Conservation (phyloP, 179 eudicot genomes). For the Actinidia chinensis region DNA sequence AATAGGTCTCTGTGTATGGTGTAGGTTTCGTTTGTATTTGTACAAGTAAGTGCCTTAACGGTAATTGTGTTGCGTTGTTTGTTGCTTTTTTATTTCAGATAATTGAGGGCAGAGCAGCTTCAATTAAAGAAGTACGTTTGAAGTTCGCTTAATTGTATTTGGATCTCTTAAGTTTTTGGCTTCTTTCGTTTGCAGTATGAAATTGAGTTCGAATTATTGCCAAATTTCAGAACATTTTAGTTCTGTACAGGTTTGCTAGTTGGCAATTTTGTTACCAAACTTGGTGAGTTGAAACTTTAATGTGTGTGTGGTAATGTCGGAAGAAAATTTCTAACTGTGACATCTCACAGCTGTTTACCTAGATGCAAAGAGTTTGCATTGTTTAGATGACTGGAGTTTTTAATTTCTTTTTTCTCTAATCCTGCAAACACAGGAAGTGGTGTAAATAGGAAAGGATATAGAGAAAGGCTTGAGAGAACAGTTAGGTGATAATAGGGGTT, state of each 20-base stretch:
- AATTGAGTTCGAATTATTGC: background rate
- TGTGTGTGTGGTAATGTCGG: too few relatives aligned
- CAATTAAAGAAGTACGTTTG: slow-evolving; percentile 71
- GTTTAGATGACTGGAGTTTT: too few relatives aligned
- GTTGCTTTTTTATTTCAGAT: slow-evolving; percentile 57
- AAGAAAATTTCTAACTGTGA: too few relatives aligned
- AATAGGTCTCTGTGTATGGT: slow-evolving; percentile 43
- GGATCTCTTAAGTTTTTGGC: background rate
- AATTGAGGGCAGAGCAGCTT: slow-evolving; percentile 73
- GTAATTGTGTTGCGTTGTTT: slow-evolving; percentile 13
- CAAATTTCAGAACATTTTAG: background rate
- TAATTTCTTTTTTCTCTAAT: too few relatives aligned
- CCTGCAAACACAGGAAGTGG: too few relatives aligned
- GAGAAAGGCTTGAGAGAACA: background rate
- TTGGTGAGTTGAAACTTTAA: too few relatives aligned
- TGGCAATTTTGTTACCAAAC: too few relatives aligned
- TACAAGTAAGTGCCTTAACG: background rate
- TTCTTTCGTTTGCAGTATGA: background rate
- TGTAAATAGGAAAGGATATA: background rate
- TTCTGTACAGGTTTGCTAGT: background rate
- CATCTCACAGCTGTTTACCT: too few relatives aligned
- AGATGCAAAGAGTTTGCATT: too few relatives aligned
- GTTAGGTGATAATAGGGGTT: background rate
- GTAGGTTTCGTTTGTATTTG: background rate
- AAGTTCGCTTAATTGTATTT: background rate